Conservation (phyloP, 2,329 filamentous ascomycete genomes). For the Alternaria hordeiaustralica region DNA sequence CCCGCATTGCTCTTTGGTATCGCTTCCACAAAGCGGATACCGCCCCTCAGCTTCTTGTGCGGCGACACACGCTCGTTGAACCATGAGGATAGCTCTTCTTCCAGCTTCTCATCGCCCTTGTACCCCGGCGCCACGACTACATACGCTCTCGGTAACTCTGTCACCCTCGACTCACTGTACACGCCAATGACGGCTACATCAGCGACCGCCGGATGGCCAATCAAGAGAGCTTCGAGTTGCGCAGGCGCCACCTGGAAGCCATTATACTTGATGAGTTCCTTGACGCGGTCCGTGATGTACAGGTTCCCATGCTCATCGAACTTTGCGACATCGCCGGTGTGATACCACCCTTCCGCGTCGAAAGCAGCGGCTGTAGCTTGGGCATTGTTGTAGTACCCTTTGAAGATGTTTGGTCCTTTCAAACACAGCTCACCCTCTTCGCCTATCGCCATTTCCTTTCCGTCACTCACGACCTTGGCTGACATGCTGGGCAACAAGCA, state of each 20-base stretch:
- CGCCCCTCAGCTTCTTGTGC: background rate
- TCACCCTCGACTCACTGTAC: background rate
- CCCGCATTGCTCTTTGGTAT: background rate
- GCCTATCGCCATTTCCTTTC: background rate
- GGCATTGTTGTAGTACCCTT: background rate
- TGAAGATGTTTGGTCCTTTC: background rate
- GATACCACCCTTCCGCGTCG: background rate
- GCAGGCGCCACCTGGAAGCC: slow-evolving; percentile 66
- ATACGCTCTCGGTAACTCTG: background rate
- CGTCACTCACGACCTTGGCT: slow-evolving; percentile 21
- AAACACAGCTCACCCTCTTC: background rate
- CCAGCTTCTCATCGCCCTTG: background rate
- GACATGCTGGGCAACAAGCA: slow-evolving; percentile 45
- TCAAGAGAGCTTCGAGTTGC: slow-evolving; percentile 62
- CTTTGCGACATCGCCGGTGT: slow-evolving; percentile 1
- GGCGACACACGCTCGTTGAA: background rate
- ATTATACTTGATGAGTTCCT: slow-evolving; percentile 66
- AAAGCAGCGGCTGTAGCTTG: background rate
- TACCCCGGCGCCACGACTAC: background rate
- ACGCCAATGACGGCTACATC: slow-evolving; percentile 65
- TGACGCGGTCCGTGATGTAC: slow-evolving; percentile 45
- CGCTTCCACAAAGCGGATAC: background rate
- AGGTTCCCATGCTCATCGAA: slow-evolving; percentile 40
- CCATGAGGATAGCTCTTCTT: background rate
- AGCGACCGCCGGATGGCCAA: slow-evolving; percentile 61